These are phyloP conservation scores for Lagerstroemia speciosa DNA, from an alignment of 345 rosid species.

Conservation along the genomic window DNA sequence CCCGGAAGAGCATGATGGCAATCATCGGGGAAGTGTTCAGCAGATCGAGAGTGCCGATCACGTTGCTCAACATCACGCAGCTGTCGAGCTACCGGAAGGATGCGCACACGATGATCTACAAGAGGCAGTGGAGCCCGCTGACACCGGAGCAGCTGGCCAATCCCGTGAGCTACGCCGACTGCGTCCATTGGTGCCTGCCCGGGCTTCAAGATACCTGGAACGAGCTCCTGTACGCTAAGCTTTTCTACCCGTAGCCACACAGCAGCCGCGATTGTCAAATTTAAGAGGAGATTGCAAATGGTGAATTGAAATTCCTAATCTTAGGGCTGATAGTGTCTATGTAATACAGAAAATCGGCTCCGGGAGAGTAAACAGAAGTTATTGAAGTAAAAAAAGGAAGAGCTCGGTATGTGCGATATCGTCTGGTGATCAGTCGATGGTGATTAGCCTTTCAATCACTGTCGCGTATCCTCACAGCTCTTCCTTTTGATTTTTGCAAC, in stretches of 20 bases:
- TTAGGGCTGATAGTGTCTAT: too few relatives aligned
- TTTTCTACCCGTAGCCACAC: conserved; percentile 42
- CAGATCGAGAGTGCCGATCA: conserved; percentile 56
- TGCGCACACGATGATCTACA: conserved; percentile 88
- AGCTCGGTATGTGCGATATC: background rate
- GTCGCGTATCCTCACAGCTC: background rate
- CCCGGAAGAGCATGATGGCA: conserved; percentile 56
- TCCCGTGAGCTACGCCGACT: conserved; percentile 80
- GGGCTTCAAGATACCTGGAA: conserved; percentile 98
- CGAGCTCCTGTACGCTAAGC: conserved; percentile 76
- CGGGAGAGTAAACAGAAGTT: too few relatives aligned
- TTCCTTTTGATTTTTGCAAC: background rate
- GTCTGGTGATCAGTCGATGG: background rate
- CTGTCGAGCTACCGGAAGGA: conserved; percentile 78
- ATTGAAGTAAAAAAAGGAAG: background rate
- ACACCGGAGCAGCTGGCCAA: conserved; percentile 64
- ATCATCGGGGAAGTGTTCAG: conserved; percentile 76
- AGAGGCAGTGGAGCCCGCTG: conserved; percentile 82
- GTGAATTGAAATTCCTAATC: too few relatives aligned
- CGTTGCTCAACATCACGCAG: conserved; percentile 81
- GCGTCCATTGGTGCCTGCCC: conserved; percentile 96
- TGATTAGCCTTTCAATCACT: background rate
- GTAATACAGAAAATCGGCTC: too few relatives aligned
- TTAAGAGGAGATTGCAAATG: too few relatives aligned
- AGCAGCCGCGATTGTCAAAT: too few relatives aligned